These are phyloP conservation scores for Capronia americana DNA, from an alignment of 2,329 filamentous ascomycete species.

Conservation along the genomic window DNA sequence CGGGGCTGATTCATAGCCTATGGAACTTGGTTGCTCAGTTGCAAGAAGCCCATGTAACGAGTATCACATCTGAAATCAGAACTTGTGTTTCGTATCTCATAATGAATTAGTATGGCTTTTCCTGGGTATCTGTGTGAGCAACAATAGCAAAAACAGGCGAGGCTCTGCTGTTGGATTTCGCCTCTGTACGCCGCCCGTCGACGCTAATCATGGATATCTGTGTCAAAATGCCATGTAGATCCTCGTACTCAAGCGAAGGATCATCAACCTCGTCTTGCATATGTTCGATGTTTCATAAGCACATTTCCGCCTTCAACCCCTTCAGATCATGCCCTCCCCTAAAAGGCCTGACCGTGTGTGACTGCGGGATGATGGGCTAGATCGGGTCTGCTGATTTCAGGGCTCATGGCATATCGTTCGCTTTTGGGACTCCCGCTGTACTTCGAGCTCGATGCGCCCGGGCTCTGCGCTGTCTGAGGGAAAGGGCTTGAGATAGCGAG, in stretches of 20 bases:
- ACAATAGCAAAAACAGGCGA: constrained; percentile 14
- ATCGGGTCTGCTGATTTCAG: constrained; percentile 59
- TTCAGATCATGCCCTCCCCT: constrained; percentile 9
- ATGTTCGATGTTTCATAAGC: constrained; percentile 6
- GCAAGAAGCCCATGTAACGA: neutral
- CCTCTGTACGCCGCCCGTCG: neutral
- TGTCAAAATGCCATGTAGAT: constrained; percentile 24
- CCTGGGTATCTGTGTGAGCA: constrained; percentile 15
- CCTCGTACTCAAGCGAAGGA: constrained; percentile 8
- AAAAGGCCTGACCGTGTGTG: constrained; percentile 38
- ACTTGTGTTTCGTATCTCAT: constrained; percentile 15
- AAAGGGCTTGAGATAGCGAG: constrained; percentile 65
- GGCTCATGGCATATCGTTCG: constrained; percentile 44
- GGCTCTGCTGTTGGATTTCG: constrained; percentile 11
- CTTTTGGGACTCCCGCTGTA: constrained; percentile 37
- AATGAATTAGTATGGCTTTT: constrained; percentile 17
- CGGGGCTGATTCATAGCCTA: neutral
- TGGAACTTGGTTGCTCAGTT: neutral
- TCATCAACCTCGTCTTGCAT: constrained; percentile 3
- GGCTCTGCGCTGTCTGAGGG: constrained; percentile 44
- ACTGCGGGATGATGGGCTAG: constrained; percentile 62
- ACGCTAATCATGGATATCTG: neutral
- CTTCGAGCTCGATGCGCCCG: constrained; percentile 37
- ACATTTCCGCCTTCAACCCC: constrained; percentile 6
- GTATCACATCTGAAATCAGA: neutral